A percentile compares a stretch with the other conserved stretches of the same genome.
These are phyloP conservation scores for Rhizophlyctis rosea DNA, from an alignment of 192 early-diverging fungal species.

Conservation along the genomic window DNA sequence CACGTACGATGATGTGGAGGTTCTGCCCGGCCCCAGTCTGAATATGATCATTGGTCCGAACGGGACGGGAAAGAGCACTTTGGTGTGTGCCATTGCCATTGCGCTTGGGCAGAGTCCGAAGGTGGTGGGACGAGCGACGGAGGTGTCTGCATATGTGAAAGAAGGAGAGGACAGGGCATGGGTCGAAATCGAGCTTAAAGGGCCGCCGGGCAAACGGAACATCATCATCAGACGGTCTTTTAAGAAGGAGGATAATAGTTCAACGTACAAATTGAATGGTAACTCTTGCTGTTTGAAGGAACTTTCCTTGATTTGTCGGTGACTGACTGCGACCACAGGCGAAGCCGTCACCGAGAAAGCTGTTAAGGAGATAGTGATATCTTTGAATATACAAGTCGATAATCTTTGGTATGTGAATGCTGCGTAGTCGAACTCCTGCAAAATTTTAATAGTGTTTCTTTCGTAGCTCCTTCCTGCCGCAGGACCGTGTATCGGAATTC, in stretches of 20 bases:
- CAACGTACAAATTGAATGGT: constrained; percentile 83
- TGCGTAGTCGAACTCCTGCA: not conserved
- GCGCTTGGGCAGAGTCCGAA: constrained; percentile 78
- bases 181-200: constrained; percentile 86
- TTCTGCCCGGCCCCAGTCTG: constrained; percentile 85
- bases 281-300: too few relatives aligned
- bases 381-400: constrained; percentile 86
- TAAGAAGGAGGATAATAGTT: constrained; percentile 22
- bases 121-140: constrained; percentile 57
- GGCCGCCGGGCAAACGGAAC: constrained; percentile 21
- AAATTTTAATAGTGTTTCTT: constrained; percentile 1
- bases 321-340: constrained; percentile 36
- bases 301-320: constrained; percentile 1
- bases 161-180: constrained; percentile 72
- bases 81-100: constrained; percentile 94
- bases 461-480: constrained; percentile 88
- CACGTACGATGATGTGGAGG: constrained; percentile 87
- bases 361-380: constrained; percentile 57
- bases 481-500: constrained; percentile 92
- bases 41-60: constrained; percentile 98
- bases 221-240: constrained; percentile 31
- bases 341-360: constrained; percentile 56
- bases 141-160: constrained; percentile 91
- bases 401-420: constrained; percentile 75
- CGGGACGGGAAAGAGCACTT: constrained; percentile 93